Evolutionary conservation across 768 basidiomycete genomes (phyloP).

Genomic region (Trametopsis cervina): DNA sequence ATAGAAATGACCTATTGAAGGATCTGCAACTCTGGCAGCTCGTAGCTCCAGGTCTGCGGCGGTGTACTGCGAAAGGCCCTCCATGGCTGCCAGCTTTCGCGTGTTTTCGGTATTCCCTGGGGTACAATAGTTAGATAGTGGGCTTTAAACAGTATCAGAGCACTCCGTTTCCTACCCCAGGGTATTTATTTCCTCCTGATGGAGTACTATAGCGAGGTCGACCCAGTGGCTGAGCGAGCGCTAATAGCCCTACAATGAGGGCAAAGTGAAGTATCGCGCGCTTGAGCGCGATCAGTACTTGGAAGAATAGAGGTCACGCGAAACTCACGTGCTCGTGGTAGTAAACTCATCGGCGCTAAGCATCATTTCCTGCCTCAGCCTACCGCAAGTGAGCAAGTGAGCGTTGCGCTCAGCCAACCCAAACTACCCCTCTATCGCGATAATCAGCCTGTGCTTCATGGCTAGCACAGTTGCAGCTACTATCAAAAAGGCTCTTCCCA

Average conservation of each 20-base stretch:
- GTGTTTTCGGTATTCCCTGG: not conserved
- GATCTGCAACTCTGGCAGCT: conserved; percentile 69
- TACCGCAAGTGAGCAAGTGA: not conserved
- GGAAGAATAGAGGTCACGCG: conserved; percentile 10
- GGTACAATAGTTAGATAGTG: conserved; percentile 23
- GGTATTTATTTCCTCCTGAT: not conserved
- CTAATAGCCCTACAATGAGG: not conserved
- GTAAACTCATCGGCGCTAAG: too few species aligned
- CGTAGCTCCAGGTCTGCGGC: conserved; percentile 62
- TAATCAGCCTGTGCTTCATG: not conserved
- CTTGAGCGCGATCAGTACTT: conserved; percentile 1
- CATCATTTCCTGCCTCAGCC: too few species aligned
- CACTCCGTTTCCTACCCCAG: not conserved
- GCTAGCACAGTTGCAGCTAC: conserved; percentile 21
- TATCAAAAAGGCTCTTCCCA: conserved; percentile 53
- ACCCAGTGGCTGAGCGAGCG: not conserved
- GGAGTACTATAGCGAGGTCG: not conserved
- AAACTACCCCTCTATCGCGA: too few species aligned
- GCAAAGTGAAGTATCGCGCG: not conserved
- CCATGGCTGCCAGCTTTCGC: conserved; percentile 25
- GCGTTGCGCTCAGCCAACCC: too few species aligned
- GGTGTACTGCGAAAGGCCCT: conserved; percentile 36
- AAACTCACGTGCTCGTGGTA: conserved; percentile 14
- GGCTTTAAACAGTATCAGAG: conserved; percentile 8
- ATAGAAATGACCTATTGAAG: conserved; percentile 50